Conservation (phyloP, 257 asterid species). For the Solanum chmielewskii region DNA sequence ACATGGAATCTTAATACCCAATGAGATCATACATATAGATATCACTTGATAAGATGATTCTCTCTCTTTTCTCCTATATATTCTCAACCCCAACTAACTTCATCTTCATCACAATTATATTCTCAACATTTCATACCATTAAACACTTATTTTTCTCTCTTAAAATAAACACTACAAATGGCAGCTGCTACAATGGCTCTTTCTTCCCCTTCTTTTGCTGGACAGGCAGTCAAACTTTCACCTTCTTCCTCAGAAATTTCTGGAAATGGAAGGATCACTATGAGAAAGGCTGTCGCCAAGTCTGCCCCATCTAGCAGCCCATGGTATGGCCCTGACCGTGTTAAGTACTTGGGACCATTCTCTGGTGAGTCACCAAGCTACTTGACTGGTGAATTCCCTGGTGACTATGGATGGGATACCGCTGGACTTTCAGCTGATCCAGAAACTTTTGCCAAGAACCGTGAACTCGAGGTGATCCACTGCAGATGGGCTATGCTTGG, state of each 20-base stretch:
- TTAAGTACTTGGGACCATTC: constrained; percentile 62
- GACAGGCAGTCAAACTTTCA: background rate
- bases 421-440: constrained; percentile 69
- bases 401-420: constrained; percentile 69
- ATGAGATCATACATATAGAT: background rate
- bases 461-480: constrained; percentile 69
- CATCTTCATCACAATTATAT: background rate
- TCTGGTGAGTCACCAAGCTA: constrained; percentile 65
- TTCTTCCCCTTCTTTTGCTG: constrained; percentile 12
- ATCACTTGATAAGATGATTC: background rate
- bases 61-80: background rate
- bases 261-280: constrained; percentile 7
- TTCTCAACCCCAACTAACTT: background rate
- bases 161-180: background rate
- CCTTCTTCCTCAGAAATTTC: background rate
- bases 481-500: constrained; percentile 77
- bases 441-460: constrained; percentile 70
- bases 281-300: constrained; percentile 2
- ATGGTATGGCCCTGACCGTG: constrained; percentile 72
- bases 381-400: constrained; percentile 60
- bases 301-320: constrained; percentile 39
- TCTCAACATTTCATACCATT: background rate
- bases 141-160: background rate
- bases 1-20: background rate
- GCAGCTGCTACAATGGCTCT: constrained; percentile 14